A percentile compares a stretch with the other conserved stretches of the same genome.
Conservation (phyloP, 2,329 filamentous ascomycete species). For the Elsinoe australis region DNA sequence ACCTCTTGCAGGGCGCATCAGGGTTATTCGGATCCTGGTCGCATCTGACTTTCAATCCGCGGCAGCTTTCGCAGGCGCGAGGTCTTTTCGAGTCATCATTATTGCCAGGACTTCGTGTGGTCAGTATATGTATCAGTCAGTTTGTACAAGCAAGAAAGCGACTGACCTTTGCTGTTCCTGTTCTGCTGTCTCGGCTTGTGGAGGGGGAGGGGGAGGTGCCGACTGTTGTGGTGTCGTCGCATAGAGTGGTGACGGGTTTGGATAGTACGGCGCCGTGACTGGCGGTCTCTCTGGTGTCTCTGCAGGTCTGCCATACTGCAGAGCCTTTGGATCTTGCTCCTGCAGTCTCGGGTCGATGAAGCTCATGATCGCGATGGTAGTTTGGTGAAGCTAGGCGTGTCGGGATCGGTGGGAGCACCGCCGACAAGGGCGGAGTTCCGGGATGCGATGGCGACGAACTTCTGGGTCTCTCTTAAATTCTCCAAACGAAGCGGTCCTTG, state of each 20-base stretch:
- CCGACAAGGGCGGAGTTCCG: too few species aligned
- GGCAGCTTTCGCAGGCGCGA: conserved; percentile 42
- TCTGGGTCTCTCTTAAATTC: too few species aligned
- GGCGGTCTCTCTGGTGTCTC: conserved; percentile 5
- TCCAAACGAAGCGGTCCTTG: too few species aligned
- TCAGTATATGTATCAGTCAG: conserved; percentile 28
- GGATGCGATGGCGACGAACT: too few species aligned
- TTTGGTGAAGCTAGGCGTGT: too few species aligned
- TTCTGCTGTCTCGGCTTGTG: conserved; percentile 2
- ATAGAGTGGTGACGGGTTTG: neutral
- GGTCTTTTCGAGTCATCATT: conserved; percentile 39
- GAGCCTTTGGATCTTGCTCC: conserved; percentile 3
- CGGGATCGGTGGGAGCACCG: too few species aligned
- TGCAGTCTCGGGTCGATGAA: conserved; percentile 9
- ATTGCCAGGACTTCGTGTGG: conserved; percentile 22
- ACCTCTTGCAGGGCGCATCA: conserved; percentile 56
- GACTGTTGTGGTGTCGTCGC: neutral
- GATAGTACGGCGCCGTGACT: conserved; percentile 7
- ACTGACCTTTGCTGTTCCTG: neutral
- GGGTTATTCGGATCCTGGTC: conserved; percentile 61
- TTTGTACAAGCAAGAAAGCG: neutral
- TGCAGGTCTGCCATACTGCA: conserved; percentile 2
- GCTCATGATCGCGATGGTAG: conserved; percentile 13
- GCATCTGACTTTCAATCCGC: conserved; percentile 61
- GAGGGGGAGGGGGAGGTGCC: neutral